Percentiles rank a stretch among this genome's conserved stretches.
These are phyloP conservation scores for Simmondsia chinensis DNA, from an alignment of 148 eudicot genomes.

Conservation along the genomic window DNA sequence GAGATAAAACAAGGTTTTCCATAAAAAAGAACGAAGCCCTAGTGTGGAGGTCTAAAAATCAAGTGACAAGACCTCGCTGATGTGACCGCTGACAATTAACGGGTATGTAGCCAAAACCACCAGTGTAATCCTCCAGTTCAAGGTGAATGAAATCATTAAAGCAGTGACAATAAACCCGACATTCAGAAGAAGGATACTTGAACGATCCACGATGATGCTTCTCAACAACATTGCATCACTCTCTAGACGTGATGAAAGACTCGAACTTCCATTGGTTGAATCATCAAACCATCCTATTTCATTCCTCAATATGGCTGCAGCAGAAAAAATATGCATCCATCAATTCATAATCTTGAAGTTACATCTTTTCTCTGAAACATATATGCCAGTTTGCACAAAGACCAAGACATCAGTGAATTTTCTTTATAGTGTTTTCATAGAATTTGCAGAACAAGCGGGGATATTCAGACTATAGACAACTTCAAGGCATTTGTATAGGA, in stretches of 20 bases:
- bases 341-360: too few relatives aligned
- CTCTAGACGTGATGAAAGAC: conserved; percentile 49
- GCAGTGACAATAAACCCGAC: conserved; percentile 42
- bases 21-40: too few relatives aligned
- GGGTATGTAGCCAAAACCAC: conserved; percentile 49
- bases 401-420: background rate
- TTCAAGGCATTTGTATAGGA: too few relatives aligned
- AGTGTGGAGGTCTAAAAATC: too few relatives aligned
- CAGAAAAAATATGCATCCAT: background rate
- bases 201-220: conserved; percentile 55
- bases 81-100: conserved; percentile 43
- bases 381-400: too few relatives aligned
- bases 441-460: too few relatives aligned
- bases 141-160: conserved; percentile 40
- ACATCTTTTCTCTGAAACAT: too few relatives aligned
- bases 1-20: too few relatives aligned
- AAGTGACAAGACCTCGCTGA: conserved; percentile 40
- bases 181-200: conserved; percentile 58
- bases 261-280: conserved; percentile 48
- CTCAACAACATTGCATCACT: conserved; percentile 63
- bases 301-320: conserved; percentile 51
- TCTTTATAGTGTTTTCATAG: too few relatives aligned
- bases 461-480: too few relatives aligned
- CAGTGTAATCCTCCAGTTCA: conserved; percentile 62
- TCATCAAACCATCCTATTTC: conserved; percentile 71